A percentile compares a stretch with the other conserved stretches of the same genome.
phyloP scores from a whole-genome alignment of 257 asterid species.

The Eucommia ulmoides region DNA sequence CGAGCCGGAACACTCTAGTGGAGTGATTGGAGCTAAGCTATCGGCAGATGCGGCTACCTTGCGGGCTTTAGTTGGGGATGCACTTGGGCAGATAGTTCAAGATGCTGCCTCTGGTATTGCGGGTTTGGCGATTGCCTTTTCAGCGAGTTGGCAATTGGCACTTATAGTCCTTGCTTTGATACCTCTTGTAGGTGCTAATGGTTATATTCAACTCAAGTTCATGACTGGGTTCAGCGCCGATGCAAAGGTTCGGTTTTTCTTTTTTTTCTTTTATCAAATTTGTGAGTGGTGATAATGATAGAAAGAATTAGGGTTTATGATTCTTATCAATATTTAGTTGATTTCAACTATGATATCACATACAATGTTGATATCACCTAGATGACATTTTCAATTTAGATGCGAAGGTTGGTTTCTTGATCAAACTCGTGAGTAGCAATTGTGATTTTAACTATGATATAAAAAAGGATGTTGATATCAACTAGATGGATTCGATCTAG shows the following conservation, averaged over 20 bases:
- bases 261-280: not conserved
- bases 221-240: constrained; percentile 51
- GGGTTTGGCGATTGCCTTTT: constrained; percentile 49
- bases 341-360: too few relatives aligned
- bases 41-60: constrained; percentile 57
- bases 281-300: too few relatives aligned
- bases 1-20: constrained; percentile 43
- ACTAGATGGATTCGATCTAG: too few relatives aligned
- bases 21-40: constrained; percentile 50
- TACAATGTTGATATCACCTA: too few relatives aligned
- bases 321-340: not conserved
- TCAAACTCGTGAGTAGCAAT: too few relatives aligned
- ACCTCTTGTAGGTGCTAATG: constrained; percentile 40
- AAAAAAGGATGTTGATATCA: too few relatives aligned
- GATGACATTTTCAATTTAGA: too few relatives aligned
- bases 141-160: constrained; percentile 66
- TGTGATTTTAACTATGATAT: not conserved
- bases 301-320: too few relatives aligned
- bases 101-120: constrained; percentile 34
- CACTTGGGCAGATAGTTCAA: constrained; percentile 41
- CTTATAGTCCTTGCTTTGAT: constrained; percentile 42
- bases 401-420: too few relatives aligned
- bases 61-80: constrained; percentile 52
- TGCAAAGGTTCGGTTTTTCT: constrained; percentile 29
- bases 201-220: constrained; percentile 39